Evolutionary conservation across 495 filamentous ascomycete species (phyloP), one percentile per base, ranked within the genome.

Genomic region (Barbatosphaeria neglecta): DNA sequence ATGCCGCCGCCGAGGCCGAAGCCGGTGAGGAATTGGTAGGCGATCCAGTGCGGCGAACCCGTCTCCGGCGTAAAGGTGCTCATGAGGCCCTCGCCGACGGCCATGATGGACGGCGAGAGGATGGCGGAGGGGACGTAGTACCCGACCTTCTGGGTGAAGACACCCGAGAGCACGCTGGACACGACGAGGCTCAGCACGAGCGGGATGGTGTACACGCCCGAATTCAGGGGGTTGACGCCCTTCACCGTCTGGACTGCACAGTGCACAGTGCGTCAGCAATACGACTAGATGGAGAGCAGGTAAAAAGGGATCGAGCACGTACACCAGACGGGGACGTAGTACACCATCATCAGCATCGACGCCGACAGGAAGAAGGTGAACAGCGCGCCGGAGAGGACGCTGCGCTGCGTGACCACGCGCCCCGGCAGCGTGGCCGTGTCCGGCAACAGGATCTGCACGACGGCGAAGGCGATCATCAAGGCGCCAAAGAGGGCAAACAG

Each of bases 381-480:
- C 44, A 75, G 62, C 0, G 73, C 63, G 2, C 75, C 76, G 18
- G 70, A 73, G 27, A 77, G 71, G n/a, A 96, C 77, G 45, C 73
- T 85, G 6, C 88, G 78, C 53, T 92, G 80, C 15, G 69, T 79
- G 49, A 93, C 67, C 45, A 95, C 67, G 27, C 80, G 76, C 2
- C 77, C 75, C 6, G 87, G 87, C 1, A 95, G 67, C 2, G 86
- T 90, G 4, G 90, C 90, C 6, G 70, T 79, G 13, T 92, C 80
- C 3, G 78, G 76, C 51, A 74, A 74, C 65, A 75, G 70, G 42
- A 80, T 60, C 58, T 97, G 84, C 11, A 90, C 58, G 6, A 54
- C 67, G 18, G 73, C 59, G 57, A 95, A 97, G 28, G 60, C 63
- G 23, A 73, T 48, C 7, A 78, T 62, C 8, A 87, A 68, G 19